A percentile compares a stretch with the other conserved stretches of the same genome.
Conservation (phyloP, 1,284 basidiomycete genomes). For the Lentinula novae-zelandiae region DNA sequence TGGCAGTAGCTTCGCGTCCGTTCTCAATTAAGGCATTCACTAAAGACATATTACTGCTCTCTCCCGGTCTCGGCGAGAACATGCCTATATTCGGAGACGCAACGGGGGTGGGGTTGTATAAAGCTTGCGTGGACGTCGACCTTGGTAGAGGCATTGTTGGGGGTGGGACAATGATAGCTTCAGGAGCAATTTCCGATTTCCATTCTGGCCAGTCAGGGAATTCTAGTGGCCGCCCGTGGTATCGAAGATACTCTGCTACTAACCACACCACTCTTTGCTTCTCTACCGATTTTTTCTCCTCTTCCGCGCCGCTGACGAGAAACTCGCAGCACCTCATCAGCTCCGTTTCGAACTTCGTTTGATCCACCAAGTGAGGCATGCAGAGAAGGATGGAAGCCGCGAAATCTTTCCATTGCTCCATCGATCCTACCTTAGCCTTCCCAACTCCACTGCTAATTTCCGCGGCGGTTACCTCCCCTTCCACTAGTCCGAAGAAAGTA, state of each 20-base stretch:
- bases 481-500: conserved; percentile 37
- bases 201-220: conserved; percentile 56
- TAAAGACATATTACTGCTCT: conserved; percentile 38
- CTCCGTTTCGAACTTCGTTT: conserved; percentile 62
- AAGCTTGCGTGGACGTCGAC: conserved; percentile 49
- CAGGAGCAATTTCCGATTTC: conserved; percentile 45
- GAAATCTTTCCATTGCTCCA: conserved; percentile 54
- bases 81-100: conserved; percentile 46
- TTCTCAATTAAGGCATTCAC: conserved; percentile 38
- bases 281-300: conserved; percentile 35
- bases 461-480: conserved; percentile 16
- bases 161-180: conserved; percentile 21
- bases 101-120: conserved; percentile 46
- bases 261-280: conserved; percentile 56
- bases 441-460: conserved; percentile 8
- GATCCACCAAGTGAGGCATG: conserved; percentile 54
- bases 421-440: conserved; percentile 14
- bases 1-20: conserved; percentile 15
- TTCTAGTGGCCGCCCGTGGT: conserved; percentile 51
- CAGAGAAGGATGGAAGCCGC: conserved; percentile 55
- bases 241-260: conserved; percentile 57
- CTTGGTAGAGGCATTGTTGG: conserved; percentile 30
- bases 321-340: conserved; percentile 61
- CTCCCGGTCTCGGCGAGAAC: conserved; percentile 60
- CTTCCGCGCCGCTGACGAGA: conserved; percentile 55